Evolutionary conservation across 108 stramenopile genomes (phyloP).

Genomic region (Skeletonema marinoi): DNA sequence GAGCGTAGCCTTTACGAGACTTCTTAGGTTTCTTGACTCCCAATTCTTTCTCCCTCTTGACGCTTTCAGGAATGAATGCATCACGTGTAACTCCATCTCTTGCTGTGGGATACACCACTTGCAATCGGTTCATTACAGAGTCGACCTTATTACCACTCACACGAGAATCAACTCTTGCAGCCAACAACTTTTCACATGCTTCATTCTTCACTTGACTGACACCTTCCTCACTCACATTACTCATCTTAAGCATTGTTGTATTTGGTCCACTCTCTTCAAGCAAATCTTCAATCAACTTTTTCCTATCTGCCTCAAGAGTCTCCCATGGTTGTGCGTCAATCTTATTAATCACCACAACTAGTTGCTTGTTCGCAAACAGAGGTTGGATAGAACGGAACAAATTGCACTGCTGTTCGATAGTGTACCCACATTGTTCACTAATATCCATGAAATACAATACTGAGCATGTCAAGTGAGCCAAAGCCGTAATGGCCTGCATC

Average conservation of each 20-base stretch:
- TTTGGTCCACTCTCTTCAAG: constrained; percentile 66
- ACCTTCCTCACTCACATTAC: constrained; percentile 93
- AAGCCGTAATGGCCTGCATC: constrained; percentile 99
- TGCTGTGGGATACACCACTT: constrained; percentile 92
- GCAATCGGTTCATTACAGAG: constrained; percentile 95
- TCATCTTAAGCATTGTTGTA: constrained; percentile 92
- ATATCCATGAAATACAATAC: constrained; percentile 98
- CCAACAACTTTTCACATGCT: constrained; percentile 96
- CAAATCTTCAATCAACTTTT: constrained; percentile 73
- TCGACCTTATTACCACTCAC: constrained; percentile 92
- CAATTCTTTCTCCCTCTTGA: constrained; percentile 69
- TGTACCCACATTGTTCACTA: constrained; percentile 98
- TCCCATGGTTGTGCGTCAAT: constrained; percentile 94
- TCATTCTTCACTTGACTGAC: constrained; percentile 89
- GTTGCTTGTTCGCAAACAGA: constrained; percentile 97
- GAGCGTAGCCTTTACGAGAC: constrained; percentile 75
- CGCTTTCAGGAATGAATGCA: constrained; percentile 90
- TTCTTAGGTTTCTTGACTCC: constrained; percentile 51
- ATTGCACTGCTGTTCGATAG: constrained; percentile 94
- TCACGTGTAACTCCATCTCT: constrained; percentile 89
- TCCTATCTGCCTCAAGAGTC: constrained; percentile 70
- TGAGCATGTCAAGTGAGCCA: constrained; percentile 97
- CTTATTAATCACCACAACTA: constrained; percentile 97
- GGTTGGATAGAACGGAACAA: constrained; percentile 95
- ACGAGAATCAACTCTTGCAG: constrained; percentile 89